These are phyloP conservation scores for Lentinus tigrinus DNA, from an alignment of 768 basidiomycete genomes.

Conservation along the genomic window DNA sequence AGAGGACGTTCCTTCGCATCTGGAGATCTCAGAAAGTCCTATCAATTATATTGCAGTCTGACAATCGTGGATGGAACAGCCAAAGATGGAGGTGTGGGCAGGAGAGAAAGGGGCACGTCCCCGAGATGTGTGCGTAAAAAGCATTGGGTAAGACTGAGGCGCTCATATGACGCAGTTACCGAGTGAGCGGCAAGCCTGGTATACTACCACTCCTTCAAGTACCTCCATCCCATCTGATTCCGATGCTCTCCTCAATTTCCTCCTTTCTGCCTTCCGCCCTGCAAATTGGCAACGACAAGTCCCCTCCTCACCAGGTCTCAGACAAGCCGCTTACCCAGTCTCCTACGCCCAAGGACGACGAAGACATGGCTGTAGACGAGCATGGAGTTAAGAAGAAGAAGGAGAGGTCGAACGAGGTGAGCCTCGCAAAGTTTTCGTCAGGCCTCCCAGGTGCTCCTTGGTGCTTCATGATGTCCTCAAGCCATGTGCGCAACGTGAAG, in stretches of 20 bases:
- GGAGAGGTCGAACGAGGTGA: conserved; percentile 49
- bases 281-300: conserved; percentile 18
- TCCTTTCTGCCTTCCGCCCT: conserved; percentile 23
- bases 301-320: conserved; percentile 1
- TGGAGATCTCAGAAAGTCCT: too few species aligned
- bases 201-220: not conserved
- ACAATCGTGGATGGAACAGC: too few species aligned
- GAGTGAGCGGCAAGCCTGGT: not conserved
- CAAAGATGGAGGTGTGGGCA: not conserved
- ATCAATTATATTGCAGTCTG: too few species aligned
- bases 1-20: too few species aligned
- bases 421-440: conserved; percentile 8
- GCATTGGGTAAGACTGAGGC: not conserved
- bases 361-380: conserved; percentile 28
- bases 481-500: too few species aligned
- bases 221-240: conserved; percentile 17
- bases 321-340: conserved; percentile 1
- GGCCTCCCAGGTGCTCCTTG: not conserved
- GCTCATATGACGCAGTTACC: not conserved
- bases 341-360: conserved; percentile 3
- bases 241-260: conserved; percentile 24
- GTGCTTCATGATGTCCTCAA: too few species aligned
- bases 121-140: not conserved
- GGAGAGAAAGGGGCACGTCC: not conserved
- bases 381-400: conserved; percentile 44